These are phyloP conservation scores for Gossypium stocksii DNA, from an alignment of 345 rosid genomes.

Conservation along the genomic window DNA sequence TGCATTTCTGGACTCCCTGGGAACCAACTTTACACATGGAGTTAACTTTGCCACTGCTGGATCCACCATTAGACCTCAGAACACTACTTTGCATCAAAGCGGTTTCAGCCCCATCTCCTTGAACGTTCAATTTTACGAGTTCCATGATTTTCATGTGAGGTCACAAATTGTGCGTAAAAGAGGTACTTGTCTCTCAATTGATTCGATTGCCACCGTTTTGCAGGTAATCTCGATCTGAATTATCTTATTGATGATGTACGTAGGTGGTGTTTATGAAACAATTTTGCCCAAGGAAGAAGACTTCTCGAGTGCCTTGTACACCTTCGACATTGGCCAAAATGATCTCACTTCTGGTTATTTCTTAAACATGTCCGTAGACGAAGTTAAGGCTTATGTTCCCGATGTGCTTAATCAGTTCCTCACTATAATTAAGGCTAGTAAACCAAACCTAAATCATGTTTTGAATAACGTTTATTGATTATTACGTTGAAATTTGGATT, in stretches of 20 bases:
- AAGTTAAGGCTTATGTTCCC: conserved; percentile 44
- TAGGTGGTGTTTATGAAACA: conserved; percentile 32
- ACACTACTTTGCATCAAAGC: conserved; percentile 57
- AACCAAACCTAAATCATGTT: background rate
- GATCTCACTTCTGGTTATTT: conserved; percentile 61
- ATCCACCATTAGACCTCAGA: conserved; percentile 73
- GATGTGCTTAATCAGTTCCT: conserved; percentile 44
- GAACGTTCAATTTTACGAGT: background rate
- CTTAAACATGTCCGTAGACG: conserved; percentile 36
- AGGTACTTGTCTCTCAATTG: background rate
- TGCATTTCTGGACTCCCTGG: conserved; percentile 77
- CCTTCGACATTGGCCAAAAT: conserved; percentile 76
- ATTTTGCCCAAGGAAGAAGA: conserved; percentile 41
- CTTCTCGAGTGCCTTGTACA: conserved; percentile 48
- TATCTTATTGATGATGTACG: background rate
- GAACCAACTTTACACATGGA: conserved; percentile 77
- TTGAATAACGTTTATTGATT: background rate
- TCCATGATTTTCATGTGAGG: background rate
- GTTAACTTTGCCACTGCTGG: conserved; percentile 93
- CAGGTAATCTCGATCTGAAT: background rate
- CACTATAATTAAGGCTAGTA: conserved; percentile 33
- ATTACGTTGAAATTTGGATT: background rate
- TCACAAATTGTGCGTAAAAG: conserved; percentile 7
- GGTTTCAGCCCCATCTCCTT: conserved; percentile 82
- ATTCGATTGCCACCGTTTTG: background rate